Base-by-base conservation (phyloP, 129 eudicot species). In the Cynara cardunculus region DNA sequence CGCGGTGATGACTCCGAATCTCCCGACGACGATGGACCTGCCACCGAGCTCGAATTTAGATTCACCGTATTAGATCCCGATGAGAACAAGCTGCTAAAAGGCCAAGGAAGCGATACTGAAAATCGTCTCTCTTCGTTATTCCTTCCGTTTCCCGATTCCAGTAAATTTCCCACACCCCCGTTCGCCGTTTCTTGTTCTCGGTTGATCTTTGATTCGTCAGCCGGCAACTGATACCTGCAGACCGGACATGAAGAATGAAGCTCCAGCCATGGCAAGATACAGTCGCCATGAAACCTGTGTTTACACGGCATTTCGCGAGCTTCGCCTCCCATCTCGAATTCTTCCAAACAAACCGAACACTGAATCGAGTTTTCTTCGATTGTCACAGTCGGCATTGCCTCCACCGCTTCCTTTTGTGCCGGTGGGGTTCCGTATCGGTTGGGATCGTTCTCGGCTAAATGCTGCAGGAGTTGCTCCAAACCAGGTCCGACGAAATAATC, bases 341-440 rank as follows among this genome's bases (percentile, higher is more conserved):
- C 98, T 37, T 94, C 98, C 83, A 94, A 87, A 74, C 98, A 92
- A 72, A 94, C 93, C 11, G 90, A 85, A 73, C 98, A 94, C 78
- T 88, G 98, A 32, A 87, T 18, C 5, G 79, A 80, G 24, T 41
- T 68, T 49, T 88, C 89, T 49, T 88, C 84, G 12, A 91, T 71
- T 76, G 73, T 82, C 34, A 93, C 93, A 0, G 77, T 87, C 7
- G 94, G 94, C 88, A 93, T 75, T 19, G 91, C 91, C 81, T 93
- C 97, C 12, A 91, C 86, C 0, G 92, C 94, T 66, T 93, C 93
- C 21, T 91, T 93, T 56, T 83, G 85, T 8, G 98, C 91, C 1
- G 98, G 98, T 66, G 94, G 97, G 1, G 98, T 91, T 5, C 98
- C 98, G 27, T 93, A 89, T 66, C 97, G 87, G 81, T 91, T 93